A percentile compares a stretch with the other conserved stretches of the same genome.
Evolutionary conservation across 1,284 basidiomycete genomes (phyloP).

Genomic region (Stereum hirsutum): DNA sequence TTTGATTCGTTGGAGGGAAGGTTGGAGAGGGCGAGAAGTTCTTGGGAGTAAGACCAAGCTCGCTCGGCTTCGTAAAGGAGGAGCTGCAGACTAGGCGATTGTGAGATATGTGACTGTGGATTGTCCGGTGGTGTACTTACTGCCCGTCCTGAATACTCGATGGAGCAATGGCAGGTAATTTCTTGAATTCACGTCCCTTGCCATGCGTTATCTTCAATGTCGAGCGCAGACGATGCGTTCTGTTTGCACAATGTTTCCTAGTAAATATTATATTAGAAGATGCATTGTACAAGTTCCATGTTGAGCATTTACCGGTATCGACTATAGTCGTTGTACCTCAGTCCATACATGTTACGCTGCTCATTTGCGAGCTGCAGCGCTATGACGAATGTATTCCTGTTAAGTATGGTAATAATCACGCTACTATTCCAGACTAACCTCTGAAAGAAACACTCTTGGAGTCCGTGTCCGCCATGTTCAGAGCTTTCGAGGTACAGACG

Average conservation of each 20-base stretch:
- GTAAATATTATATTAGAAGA: background rate
- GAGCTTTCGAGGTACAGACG: too few relatives aligned
- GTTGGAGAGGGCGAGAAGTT: slow-evolving; percentile 51
- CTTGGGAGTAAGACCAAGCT: slow-evolving; percentile 87
- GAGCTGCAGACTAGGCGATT: slow-evolving; percentile 80
- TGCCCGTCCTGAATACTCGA: slow-evolving; percentile 71
- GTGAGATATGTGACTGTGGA: background rate
- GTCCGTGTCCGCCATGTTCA: background rate
- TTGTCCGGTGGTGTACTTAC: slow-evolving; percentile 36
- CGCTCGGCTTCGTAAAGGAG: slow-evolving; percentile 86
- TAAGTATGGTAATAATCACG: background rate
- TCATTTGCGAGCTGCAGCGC: slow-evolving; percentile 81
- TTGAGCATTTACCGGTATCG: slow-evolving; percentile 60
- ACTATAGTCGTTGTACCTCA: slow-evolving; percentile 82
- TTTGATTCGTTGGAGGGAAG: slow-evolving; percentile 42
- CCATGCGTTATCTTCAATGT: slow-evolving; percentile 82
- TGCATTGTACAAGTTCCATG: background rate
- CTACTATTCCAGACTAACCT: too few relatives aligned
- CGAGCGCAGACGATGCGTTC: slow-evolving; percentile 82
- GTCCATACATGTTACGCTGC: slow-evolving; percentile 84
- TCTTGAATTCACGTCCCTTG: slow-evolving; percentile 86
- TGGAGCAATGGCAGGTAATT: slow-evolving; percentile 52
- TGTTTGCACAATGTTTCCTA: slow-evolving; percentile 87
- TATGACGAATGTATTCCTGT: slow-evolving; percentile 16
- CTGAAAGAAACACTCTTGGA: background rate